These are phyloP conservation scores for Cordyceps tenuipes DNA, from an alignment of 2,329 filamentous ascomycete species.

Conservation along the genomic window DNA sequence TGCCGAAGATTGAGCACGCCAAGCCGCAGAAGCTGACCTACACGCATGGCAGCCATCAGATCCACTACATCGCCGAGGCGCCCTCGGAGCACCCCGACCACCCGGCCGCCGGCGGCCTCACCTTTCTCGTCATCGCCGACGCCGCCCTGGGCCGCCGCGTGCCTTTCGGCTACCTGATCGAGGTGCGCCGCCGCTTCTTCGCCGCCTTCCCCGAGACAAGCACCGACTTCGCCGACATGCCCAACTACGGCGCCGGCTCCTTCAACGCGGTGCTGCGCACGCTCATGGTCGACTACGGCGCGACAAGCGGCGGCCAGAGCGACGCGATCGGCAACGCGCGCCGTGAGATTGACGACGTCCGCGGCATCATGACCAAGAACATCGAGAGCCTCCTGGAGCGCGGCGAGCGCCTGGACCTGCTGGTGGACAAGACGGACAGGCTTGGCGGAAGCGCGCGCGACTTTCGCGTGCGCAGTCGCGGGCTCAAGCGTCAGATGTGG, in stretches of 20 bases:
- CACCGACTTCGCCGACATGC: conserved; percentile 69
- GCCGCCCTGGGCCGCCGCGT: conserved; percentile 75
- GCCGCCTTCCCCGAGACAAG: conserved; percentile 48
- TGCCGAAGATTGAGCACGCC: conserved; percentile 84
- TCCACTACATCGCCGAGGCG: conserved; percentile 89
- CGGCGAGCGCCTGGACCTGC: conserved; percentile 83
- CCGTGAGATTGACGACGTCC: conserved; percentile 84
- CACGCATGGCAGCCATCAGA: conserved; percentile 83
- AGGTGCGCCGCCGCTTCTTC: conserved; percentile 84
- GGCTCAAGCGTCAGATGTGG: conserved; percentile 92
- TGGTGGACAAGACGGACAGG: conserved; percentile 94
- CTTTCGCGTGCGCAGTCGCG: conserved; percentile 79
- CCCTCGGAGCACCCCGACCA: conserved; percentile 54
- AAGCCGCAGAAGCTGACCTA: conserved; percentile 84
- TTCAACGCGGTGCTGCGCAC: conserved; percentile 75
- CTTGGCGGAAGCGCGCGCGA: conserved; percentile 82
- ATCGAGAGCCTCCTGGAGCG: conserved; percentile 84
- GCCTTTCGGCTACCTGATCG: conserved; percentile 85
- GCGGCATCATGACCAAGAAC: conserved; percentile 91
- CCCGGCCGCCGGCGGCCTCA: conserved; percentile 68
- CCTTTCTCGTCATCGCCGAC: conserved; percentile 84
- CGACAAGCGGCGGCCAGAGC: conserved; percentile 62
- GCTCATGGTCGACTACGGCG: conserved; percentile 78
- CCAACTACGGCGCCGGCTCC: conserved; percentile 79
- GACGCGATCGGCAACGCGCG: conserved; percentile 80